Percentiles rank a stretch among this genome's conserved stretches.
Conservation (phyloP, 2,329 filamentous ascomycete species). For the Alternaria triticina region DNA sequence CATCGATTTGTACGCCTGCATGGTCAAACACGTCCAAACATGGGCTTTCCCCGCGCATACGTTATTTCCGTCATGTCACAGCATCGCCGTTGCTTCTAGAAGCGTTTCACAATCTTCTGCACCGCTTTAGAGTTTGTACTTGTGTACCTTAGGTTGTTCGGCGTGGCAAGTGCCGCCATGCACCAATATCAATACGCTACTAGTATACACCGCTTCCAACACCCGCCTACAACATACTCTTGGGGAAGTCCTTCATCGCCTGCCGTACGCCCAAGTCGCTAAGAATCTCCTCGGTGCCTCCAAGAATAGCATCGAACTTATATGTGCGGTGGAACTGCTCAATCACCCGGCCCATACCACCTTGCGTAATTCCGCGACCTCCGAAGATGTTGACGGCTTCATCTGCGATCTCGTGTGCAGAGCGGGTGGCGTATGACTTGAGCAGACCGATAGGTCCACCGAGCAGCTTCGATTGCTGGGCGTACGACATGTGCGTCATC, state of each 20-base stretch:
- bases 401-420: conserved; percentile 82
- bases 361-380: conserved; percentile 78
- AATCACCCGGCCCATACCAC: conserved; percentile 81
- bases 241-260: conserved; percentile 83
- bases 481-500: conserved; percentile 85
- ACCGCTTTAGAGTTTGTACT: conserved; percentile 3
- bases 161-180: background rate
- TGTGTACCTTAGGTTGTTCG: background rate
- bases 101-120: conserved; percentile 13
- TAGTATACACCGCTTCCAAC: conserved; percentile 3
- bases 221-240: conserved; percentile 71
- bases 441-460: conserved; percentile 82
- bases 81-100: conserved; percentile 24
- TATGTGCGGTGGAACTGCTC: conserved; percentile 86
- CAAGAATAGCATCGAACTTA: conserved; percentile 72
- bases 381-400: conserved; percentile 87
- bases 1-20: conserved; percentile 8
- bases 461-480: conserved; percentile 74
- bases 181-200: background rate
- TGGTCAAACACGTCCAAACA: conserved; percentile 13
- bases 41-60: conserved; percentile 4
- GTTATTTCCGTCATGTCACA: conserved; percentile 17
- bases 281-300: conserved; percentile 83
- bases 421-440: conserved; percentile 78
- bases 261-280: conserved; percentile 83